Percentiles rank a stretch among this genome's conserved stretches.
Evolutionary conservation across 1,284 basidiomycete species (phyloP).

Genomic region (Marasmius sp.): DNA sequence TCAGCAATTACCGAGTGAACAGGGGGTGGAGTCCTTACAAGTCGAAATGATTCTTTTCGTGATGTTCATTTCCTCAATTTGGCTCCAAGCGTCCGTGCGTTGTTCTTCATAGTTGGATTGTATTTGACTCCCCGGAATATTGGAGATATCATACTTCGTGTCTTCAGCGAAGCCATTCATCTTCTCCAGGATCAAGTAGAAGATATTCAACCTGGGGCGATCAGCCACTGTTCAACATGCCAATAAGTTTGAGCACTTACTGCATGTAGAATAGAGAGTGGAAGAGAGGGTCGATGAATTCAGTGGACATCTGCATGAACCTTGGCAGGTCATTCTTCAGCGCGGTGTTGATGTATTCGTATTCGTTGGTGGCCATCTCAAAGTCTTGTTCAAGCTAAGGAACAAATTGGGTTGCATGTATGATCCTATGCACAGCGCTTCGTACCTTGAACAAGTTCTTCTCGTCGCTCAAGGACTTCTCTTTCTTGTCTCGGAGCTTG

Average conservation of each 20-base stretch:
- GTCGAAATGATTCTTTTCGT: slow-evolving; percentile 82
- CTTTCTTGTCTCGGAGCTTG: slow-evolving; percentile 97
- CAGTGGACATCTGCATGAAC: slow-evolving; percentile 85
- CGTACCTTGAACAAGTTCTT: slow-evolving; percentile 92
- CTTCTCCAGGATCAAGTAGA: slow-evolving; percentile 92
- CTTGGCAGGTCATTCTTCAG: slow-evolving; percentile 92
- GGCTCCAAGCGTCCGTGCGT: slow-evolving; percentile 76
- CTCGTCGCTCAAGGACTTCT: slow-evolving; percentile 90
- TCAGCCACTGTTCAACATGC: background rate
- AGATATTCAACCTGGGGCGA: slow-evolving; percentile 81
- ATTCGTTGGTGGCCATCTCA: slow-evolving; percentile 92
- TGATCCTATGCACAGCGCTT: slow-evolving; percentile 5
- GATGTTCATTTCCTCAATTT: slow-evolving; percentile 76
- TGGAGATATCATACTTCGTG: slow-evolving; percentile 76
- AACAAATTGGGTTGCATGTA: too few species aligned
- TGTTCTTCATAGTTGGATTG: slow-evolving; percentile 77
- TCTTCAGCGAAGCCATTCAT: slow-evolving; percentile 82
- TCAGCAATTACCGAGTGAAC: background rate
- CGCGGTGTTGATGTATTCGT: slow-evolving; percentile 93
- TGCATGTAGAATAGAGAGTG: slow-evolving; percentile 99
- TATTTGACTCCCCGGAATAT: slow-evolving; percentile 69
- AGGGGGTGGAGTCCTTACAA: slow-evolving; percentile 55
- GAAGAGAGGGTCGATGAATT: slow-evolving; percentile 96
- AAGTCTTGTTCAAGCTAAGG: slow-evolving; percentile 94
- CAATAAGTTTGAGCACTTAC: slow-evolving; percentile 49